These are phyloP conservation scores for Colletotrichum gigasporum DNA, from an alignment of 2,329 filamentous ascomycete species.

Conservation along the genomic window DNA sequence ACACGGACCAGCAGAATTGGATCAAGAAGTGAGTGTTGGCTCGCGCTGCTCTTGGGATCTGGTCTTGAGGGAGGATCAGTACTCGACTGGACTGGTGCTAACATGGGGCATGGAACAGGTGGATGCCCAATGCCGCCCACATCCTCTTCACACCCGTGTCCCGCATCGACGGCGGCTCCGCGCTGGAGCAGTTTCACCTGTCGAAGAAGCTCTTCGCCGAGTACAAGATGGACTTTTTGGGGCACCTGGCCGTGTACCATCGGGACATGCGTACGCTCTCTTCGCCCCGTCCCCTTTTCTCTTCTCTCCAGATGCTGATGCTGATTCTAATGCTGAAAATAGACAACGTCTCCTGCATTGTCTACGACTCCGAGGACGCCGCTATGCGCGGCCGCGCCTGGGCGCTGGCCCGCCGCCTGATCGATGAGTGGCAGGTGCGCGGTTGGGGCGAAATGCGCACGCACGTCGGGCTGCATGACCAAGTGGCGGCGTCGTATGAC, in stretches of 20 bases:
- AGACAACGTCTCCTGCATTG: conserved; percentile 55
- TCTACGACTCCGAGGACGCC: conserved; percentile 48
- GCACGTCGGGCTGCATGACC: conserved; percentile 52
- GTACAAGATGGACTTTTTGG: conserved; percentile 40
- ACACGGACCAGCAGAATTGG: conserved; percentile 49
- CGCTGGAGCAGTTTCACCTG: conserved; percentile 42
- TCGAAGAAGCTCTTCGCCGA: conserved; percentile 36
- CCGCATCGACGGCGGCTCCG: conserved; percentile 43
- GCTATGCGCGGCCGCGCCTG: conserved; percentile 39
- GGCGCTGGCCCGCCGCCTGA: conserved; percentile 41
- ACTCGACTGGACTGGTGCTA: conserved; percentile 45
- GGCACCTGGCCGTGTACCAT: conserved; percentile 39
- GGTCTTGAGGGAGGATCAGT: conserved; percentile 45
- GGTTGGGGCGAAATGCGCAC: conserved; percentile 55
- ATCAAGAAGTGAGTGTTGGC: conserved; percentile 25
- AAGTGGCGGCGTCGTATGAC: conserved; percentile 52
- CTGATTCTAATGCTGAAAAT: neutral
- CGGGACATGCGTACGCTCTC: conserved; percentile 35
- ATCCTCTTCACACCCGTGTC: conserved; percentile 47
- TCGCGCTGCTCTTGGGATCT: conserved; percentile 34
- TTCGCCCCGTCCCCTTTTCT: neutral
- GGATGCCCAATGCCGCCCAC: conserved; percentile 48
- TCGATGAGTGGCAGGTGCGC: conserved; percentile 47
- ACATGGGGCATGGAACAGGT: conserved; percentile 41
- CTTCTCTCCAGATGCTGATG: neutral